Evolutionary conservation across 805 yeast genomes (phyloP), one percentile per base, ranked within the genome.

Genomic region (Candida nemodendra): DNA sequence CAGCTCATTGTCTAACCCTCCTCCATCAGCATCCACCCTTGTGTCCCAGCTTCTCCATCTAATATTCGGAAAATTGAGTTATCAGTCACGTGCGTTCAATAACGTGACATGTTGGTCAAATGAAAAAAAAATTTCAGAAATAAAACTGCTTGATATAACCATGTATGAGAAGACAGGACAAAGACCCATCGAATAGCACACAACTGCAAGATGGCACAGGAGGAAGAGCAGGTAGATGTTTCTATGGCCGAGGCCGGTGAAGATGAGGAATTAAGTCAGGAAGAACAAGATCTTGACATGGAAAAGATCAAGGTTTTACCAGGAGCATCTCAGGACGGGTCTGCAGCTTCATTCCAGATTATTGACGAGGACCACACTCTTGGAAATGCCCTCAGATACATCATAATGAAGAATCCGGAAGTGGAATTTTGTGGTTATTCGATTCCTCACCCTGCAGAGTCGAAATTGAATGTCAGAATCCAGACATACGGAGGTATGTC

Each of bases 351-450:
- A 4, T 93, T 93, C 69, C 95, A 91, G 64, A 83, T 93, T 44
- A 61, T 78, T 22, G 93, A 89, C 51, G 99, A 93, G 64, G 99
- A 93, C 65, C 99, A 93, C 61, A 93, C 99, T 1, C 66, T 93
- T 34, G 99, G 99, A 17, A 93, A 93, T 57, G 84, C 98, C 5
- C 74, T 93, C 36, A 80, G 97, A 61, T 90, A 89, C 64, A 80
- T 91, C 60, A 88, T 93, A 53, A 89, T 93, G 95, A 90, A 91
- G 67, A 93, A 93, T 57, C 96, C 97, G 26, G 95, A 89, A 49
- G 99, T 93, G 18, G 99, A 93, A 59, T 93, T 93, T 62, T 91
- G 98, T 59, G 99, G 99, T 39, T 93, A 93, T 67, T 88, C 97
- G 30, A 93, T 93, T 50, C 99, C 99, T 9, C 99, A 93, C 65